phyloP scores from a whole-genome alignment of 1,139 yeast genomes.

The Petasospora fabianii region DNA sequence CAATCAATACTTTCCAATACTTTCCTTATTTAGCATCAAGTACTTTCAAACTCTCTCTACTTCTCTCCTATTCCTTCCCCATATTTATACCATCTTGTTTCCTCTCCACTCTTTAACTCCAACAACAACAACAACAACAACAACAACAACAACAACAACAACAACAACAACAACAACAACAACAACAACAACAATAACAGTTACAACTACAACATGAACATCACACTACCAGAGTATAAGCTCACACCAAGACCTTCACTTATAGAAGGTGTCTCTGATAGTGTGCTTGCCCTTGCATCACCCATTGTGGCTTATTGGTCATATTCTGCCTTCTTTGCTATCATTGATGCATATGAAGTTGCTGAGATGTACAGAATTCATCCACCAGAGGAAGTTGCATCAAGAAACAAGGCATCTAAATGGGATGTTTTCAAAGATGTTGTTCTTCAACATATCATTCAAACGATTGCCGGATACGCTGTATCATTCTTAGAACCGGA shows the following conservation, averaged over 20 bases:
- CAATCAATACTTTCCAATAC: no score
- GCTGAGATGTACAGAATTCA: conserved; percentile 86
- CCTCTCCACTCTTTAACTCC: no score
- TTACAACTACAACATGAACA: no score
- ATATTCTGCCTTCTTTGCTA: conserved; percentile 67
- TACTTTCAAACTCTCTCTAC: no score
- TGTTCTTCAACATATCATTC: conserved; percentile 76
- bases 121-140: no score
- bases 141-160: no score
- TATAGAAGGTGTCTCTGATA: conserved; percentile 65
- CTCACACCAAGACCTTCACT: conserved; percentile 36
- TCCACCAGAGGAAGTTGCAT: conserved; percentile 77
- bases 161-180: no score
- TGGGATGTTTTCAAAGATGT: conserved; percentile 77
- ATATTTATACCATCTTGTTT: no score
- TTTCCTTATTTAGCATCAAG: no score
- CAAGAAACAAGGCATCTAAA: conserved; percentile 71
- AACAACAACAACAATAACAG: no score
- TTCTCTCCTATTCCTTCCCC: no score
- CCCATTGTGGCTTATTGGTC: conserved; percentile 87
- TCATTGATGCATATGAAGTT: conserved; percentile 67
- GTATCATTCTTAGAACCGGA: conserved; percentile 56
- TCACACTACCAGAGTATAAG: conserved; percentile 12
- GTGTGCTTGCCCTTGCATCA: conserved; percentile 61
- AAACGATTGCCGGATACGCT: conserved; percentile 62